Percentiles rank a stretch among this genome's conserved stretches.
Conservation (phyloP, 345 rosid genomes). For the Linum trigynum region DNA sequence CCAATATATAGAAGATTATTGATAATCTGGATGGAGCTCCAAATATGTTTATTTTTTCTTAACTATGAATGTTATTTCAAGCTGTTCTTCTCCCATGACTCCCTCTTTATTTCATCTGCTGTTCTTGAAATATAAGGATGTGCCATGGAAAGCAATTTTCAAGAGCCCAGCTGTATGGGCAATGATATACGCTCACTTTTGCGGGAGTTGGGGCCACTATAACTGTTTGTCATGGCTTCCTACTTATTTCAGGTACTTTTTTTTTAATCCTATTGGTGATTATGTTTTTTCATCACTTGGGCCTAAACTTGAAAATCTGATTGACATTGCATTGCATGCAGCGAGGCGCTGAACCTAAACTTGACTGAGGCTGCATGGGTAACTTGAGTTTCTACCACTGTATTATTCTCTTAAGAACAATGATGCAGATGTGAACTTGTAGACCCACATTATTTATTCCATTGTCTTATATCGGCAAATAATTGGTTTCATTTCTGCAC, state of each 20-base stretch:
- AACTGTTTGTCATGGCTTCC: constrained; percentile 96
- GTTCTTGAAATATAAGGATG: constrained; percentile 43
- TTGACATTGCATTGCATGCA: constrained; percentile 29
- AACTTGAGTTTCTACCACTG: constrained; percentile 19
- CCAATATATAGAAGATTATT: not conserved
- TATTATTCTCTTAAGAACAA: constrained; percentile 4
- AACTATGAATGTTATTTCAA: not conserved
- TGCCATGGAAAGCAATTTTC: constrained; percentile 87
- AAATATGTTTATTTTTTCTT: not conserved
- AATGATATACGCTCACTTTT: constrained; percentile 89
- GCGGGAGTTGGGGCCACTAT: constrained; percentile 98
- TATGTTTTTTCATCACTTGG: not conserved
- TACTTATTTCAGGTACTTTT: constrained; percentile 73
- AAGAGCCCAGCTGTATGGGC: constrained; percentile 73
- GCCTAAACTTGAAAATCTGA: not conserved
- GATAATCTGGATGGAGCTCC: not conserved
- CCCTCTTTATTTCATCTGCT: constrained; percentile 10
- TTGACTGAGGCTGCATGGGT: constrained; percentile 98
- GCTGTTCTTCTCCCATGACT: not conserved
- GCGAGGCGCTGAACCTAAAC: constrained; percentile 78
- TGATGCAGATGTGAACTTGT: not conserved
- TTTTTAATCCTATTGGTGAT: not conserved
- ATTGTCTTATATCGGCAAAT: not conserved
- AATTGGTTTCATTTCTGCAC: not conserved
- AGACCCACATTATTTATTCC: not conserved